These are phyloP conservation scores for Geosmithia morbida DNA, from an alignment of 2,329 filamentous ascomycete genomes.

Conservation along the genomic window DNA sequence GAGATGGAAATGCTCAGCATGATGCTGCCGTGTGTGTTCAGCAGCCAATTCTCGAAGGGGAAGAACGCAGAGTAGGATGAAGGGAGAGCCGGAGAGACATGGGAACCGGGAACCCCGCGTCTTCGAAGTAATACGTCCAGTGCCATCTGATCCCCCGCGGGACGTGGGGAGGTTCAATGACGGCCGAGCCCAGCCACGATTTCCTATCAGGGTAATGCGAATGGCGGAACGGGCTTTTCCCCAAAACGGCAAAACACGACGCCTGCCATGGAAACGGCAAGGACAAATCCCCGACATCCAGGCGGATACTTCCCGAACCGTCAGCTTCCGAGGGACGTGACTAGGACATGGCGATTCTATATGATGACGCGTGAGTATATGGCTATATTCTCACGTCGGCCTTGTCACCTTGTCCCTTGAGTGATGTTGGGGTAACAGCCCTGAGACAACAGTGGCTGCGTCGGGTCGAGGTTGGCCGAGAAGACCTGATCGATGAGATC, in stretches of 20 bases:
- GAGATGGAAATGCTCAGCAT: background rate
- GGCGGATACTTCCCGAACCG: too few species aligned
- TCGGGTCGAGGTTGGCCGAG: conserved; percentile 5
- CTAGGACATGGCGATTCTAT: too few species aligned
- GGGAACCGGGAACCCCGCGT: background rate
- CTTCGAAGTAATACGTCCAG: background rate
- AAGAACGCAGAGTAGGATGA: background rate
- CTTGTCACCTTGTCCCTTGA: background rate
- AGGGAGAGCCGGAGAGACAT: background rate
- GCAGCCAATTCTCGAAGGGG: background rate
- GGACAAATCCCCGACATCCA: background rate
- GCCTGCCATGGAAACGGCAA: background rate
- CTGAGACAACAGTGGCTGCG: background rate
- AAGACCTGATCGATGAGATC: conserved; percentile 8
- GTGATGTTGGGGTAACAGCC: background rate
- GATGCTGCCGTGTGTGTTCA: background rate
- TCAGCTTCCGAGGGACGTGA: too few species aligned
- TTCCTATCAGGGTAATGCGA: background rate
- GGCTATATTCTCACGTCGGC: too few species aligned
- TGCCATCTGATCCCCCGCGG: background rate
- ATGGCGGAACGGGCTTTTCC: background rate
- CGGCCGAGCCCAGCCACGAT: background rate
- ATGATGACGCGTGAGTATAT: too few species aligned
- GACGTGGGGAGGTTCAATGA: background rate
- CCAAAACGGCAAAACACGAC: background rate